A percentile compares a stretch with the other conserved stretches of the same genome.
Conservation (phyloP, 148 eudicot species). For the Dysphania ambrosioides region DNA sequence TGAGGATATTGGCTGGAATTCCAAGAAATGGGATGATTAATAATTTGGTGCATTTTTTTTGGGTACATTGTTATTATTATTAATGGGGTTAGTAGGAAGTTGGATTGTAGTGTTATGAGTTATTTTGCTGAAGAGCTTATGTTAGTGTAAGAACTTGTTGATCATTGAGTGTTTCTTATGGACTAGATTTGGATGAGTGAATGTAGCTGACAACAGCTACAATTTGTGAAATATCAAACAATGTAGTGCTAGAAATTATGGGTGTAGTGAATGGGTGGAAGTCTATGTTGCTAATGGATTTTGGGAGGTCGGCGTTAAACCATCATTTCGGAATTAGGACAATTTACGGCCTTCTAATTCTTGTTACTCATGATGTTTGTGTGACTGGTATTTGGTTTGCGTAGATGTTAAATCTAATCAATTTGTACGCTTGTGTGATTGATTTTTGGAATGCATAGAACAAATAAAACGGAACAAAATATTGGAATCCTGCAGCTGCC, state of each 20-base stretch:
- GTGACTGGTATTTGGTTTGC: too few species aligned
- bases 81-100: not conserved
- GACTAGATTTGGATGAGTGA: not conserved
- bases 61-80: not conserved
- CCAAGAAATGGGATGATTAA: not conserved
- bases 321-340: not conserved
- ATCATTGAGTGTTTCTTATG: too few species aligned
- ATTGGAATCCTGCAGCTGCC: too few species aligned
- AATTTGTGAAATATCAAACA: not conserved
- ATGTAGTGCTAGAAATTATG: not conserved
- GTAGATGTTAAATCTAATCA: not conserved
- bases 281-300: not conserved
- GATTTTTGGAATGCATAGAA: not conserved
- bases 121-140: not conserved
- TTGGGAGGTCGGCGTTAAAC: not conserved
- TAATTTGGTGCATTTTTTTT: conserved; percentile 4
- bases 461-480: too few species aligned
- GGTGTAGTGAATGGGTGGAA: not conserved
- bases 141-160: not conserved
- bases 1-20: not conserved
- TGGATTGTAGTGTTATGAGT: not conserved
- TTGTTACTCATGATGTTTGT: not conserved
- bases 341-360: not conserved
- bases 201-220: not conserved
- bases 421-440: not conserved